These are phyloP conservation scores for Penicillium egyptiacum DNA, from an alignment of 495 filamentous ascomycete species.

Conservation along the genomic window DNA sequence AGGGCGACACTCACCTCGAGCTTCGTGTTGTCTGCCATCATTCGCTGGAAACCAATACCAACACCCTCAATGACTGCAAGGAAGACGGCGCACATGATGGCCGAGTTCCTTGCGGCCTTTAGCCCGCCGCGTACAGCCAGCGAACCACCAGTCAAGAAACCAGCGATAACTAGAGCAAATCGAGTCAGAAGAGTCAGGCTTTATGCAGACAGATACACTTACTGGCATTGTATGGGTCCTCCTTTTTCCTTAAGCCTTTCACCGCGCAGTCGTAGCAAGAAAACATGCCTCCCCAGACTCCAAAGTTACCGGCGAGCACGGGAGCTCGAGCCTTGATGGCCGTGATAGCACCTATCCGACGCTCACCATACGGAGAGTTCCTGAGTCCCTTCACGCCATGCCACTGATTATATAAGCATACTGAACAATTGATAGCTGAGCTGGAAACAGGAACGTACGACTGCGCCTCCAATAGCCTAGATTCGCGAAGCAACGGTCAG, in stretches of 20 bases:
- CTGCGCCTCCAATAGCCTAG: conserved; percentile 86
- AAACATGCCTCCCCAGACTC: conserved; percentile 94
- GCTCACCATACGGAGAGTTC: conserved; percentile 87
- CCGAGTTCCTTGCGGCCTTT: conserved; percentile 88
- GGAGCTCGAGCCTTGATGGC: conserved; percentile 96
- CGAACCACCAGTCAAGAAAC: conserved; percentile 94
- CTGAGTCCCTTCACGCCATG: conserved; percentile 96
- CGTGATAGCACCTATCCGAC: conserved; percentile 91
- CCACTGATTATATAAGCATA: no score
- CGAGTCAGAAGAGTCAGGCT: no score
- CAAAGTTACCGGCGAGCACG: conserved; percentile 95
- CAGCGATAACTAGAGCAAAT: no score
- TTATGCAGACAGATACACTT: no score
- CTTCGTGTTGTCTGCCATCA: conserved; percentile 90
- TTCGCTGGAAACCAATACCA: conserved; percentile 93
- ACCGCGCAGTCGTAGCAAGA: conserved; percentile 98
- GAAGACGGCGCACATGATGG: conserved; percentile 91
- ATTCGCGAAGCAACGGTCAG: no score
- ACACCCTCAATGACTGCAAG: conserved; percentile 97
- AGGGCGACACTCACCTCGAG: no score
- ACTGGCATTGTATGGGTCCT: conserved; percentile 96
- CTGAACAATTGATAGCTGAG: no score
- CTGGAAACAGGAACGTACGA: no score
- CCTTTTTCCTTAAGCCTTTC: conserved; percentile 92
- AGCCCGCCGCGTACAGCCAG: conserved; percentile 89